A percentile compares a stretch with the other conserved stretches of the same genome.
phyloP scores from a whole-genome alignment of 2,329 filamentous ascomycete species.

The Torrubiella hemipterigena region DNA sequence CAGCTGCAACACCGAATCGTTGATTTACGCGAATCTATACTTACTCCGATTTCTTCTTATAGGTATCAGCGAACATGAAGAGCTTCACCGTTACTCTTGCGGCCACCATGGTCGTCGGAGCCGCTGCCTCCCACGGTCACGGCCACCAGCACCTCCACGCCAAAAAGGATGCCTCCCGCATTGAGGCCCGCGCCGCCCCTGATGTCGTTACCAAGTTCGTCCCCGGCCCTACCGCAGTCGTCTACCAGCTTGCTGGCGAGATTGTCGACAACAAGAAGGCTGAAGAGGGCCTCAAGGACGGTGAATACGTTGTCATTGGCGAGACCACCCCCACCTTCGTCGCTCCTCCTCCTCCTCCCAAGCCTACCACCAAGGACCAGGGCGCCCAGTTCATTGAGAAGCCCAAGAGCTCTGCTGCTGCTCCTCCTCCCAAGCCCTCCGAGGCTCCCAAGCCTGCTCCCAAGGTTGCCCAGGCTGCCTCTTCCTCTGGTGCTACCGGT shows the following conservation, averaged over 20 bases:
- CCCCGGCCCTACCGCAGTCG: conserved; percentile 49
- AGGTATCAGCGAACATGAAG: conserved; percentile 5
- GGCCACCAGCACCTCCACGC: conserved; percentile 47
- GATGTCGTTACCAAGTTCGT: conserved; percentile 40
- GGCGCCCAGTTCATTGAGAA: conserved; percentile 42
- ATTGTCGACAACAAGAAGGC: conserved; percentile 52
- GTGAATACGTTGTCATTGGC: conserved; percentile 55
- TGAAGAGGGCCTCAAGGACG: conserved; percentile 57
- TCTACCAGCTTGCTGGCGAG: conserved; percentile 60
- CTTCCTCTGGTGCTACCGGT: conserved; percentile 31
- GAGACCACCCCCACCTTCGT: conserved; percentile 42
- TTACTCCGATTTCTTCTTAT: background rate
- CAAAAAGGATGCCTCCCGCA: conserved; percentile 36
- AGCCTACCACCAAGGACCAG: conserved; percentile 19
- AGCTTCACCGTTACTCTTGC: conserved; percentile 28
- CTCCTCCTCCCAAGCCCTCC: conserved; percentile 16
- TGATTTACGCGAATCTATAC: background rate
- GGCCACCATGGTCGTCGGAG: conserved; percentile 38
- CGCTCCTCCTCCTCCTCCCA: conserved; percentile 26
- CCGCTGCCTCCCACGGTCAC: conserved; percentile 49
- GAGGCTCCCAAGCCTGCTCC: conserved; percentile 12
- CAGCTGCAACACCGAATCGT: background rate
- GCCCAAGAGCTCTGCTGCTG: conserved; percentile 23
- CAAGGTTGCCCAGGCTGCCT: conserved; percentile 9
- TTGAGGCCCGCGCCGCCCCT: conserved; percentile 33